phyloP scores from a whole-genome alignment of 768 basidiomycete genomes.

The Russula griseocarnosa region DNA sequence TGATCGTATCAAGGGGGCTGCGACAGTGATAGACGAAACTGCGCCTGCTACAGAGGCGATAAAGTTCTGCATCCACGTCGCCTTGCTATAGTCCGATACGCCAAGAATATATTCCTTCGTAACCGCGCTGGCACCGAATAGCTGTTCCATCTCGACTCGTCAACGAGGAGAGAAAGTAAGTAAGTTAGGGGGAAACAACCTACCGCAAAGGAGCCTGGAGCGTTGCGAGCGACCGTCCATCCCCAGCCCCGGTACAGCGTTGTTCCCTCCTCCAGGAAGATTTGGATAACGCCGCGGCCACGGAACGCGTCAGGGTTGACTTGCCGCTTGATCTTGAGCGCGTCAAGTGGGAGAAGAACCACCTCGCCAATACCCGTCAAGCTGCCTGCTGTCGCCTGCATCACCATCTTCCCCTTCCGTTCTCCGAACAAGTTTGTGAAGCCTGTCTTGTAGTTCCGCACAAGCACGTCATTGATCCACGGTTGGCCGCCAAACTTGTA shows the following conservation, averaged over 20 bases:
- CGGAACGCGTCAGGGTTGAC: conserved; percentile 98
- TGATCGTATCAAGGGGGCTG: conserved; percentile 95
- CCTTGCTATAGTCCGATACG: conserved; percentile 83
- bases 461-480: conserved; percentile 91
- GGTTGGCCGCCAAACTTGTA: conserved; percentile 99
- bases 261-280: conserved; percentile 88
- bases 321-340: conserved; percentile 97
- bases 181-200: conserved; percentile 34
- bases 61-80: conserved; percentile 98
- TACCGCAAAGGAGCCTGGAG: conserved; percentile 92
- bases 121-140: conserved; percentile 93
- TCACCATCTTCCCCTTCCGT: conserved; percentile 91
- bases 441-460: conserved; percentile 69
- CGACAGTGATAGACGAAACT: conserved; percentile 91
- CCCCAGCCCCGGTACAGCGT: conserved; percentile 96
- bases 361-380: conserved; percentile 90
- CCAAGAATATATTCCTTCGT: conserved; percentile 93
- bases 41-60: conserved; percentile 92
- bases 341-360: conserved; percentile 92
- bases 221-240: conserved; percentile 98
- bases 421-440: conserved; percentile 89
- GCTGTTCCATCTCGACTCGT: conserved; percentile 42
- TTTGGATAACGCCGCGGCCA: conserved; percentile 83
- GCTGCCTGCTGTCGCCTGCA: conserved; percentile 88
- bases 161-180: neutral